Conservation (phyloP, 306 rosid species). For the Citrullus amarus region DNA sequence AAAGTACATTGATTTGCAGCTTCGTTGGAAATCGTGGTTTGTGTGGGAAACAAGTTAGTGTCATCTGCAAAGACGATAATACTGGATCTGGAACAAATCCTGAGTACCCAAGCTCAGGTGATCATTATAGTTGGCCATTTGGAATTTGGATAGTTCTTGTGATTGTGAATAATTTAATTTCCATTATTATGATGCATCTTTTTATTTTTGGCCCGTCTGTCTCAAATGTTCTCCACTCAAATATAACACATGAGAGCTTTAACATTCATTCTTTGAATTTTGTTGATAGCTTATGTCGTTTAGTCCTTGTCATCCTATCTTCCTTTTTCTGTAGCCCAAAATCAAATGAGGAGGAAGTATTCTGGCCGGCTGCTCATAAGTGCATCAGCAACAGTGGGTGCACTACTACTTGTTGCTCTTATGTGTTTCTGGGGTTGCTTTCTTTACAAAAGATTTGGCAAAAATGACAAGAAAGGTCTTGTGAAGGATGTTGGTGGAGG, state of each 20-base stretch:
- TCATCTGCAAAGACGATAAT: conserved; percentile 55
- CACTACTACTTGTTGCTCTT: conserved; percentile 93
- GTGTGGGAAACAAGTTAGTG: conserved; percentile 61
- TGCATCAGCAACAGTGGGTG: conserved; percentile 97
- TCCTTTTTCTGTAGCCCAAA: conserved; percentile 34
- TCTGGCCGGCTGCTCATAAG: conserved; percentile 91
- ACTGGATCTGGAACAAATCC: conserved; percentile 31
- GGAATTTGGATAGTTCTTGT: background rate
- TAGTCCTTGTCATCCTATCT: background rate
- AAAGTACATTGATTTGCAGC: conserved; percentile 28
- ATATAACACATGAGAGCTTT: background rate
- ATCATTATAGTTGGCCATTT: background rate
- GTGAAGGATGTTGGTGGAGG: conserved; percentile 90
- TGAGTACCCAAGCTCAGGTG: conserved; percentile 40
- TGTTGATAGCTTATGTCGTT: background rate
- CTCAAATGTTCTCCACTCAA: background rate
- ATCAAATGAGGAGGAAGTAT: conserved; percentile 67
- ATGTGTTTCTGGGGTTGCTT: conserved; percentile 99
- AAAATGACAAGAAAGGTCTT: conserved; percentile 51
- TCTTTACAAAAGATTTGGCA: conserved; percentile 81
- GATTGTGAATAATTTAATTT: background rate
- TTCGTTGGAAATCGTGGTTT: conserved; percentile 86
- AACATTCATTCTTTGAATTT: background rate
- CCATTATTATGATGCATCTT: background rate
- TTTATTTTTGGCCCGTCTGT: background rate